These are phyloP conservation scores for Rhizopus delemar DNA, from an alignment of 371 early-diverging fungal species.

Conservation along the genomic window DNA sequence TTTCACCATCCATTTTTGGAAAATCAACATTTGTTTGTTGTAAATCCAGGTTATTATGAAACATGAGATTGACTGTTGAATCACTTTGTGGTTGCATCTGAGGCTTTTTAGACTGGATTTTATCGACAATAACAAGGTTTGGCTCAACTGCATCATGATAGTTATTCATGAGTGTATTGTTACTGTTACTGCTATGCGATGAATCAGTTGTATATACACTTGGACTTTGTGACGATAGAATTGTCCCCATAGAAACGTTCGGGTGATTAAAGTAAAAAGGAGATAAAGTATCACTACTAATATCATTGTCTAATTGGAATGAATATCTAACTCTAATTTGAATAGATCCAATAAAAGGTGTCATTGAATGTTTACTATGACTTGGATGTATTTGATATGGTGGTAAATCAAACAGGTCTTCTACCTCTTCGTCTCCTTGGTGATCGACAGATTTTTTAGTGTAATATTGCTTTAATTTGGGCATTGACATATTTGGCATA, in stretches of 20 bases:
- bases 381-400: slow-evolving; percentile 36
- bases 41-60: slow-evolving; percentile 27
- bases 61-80: slow-evolving; percentile 33
- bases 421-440: slow-evolving; percentile 8
- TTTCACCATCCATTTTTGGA: slow-evolving; percentile 22
- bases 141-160: slow-evolving; percentile 46
- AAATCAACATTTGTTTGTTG: slow-evolving; percentile 20
- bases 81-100: slow-evolving; percentile 23
- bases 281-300: slow-evolving; percentile 10
- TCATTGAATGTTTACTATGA: slow-evolving; percentile 48
- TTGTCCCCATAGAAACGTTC: slow-evolving; percentile 21
- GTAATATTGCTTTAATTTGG: slow-evolving; percentile 18
- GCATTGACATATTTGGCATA: slow-evolving; percentile 37
- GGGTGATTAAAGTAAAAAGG: slow-evolving; percentile 7
- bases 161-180: slow-evolving; percentile 5
- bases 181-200: slow-evolving; percentile 13
- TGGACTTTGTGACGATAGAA: slow-evolving; percentile 13
- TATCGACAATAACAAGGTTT: slow-evolving; percentile 26
- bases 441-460: slow-evolving; percentile 1
- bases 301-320: slow-evolving; percentile 29
- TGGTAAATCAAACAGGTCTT: slow-evolving; percentile 1
- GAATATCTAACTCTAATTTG: slow-evolving; percentile 48
- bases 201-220: slow-evolving; percentile 7
- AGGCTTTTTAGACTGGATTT: slow-evolving; percentile 7
- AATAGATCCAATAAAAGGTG: slow-evolving; percentile 47